A percentile compares a stretch with the other conserved stretches of the same genome.
These are phyloP conservation scores for Camellia granthamiana DNA, from an alignment of 148 eudicot species.

Conservation along the genomic window DNA sequence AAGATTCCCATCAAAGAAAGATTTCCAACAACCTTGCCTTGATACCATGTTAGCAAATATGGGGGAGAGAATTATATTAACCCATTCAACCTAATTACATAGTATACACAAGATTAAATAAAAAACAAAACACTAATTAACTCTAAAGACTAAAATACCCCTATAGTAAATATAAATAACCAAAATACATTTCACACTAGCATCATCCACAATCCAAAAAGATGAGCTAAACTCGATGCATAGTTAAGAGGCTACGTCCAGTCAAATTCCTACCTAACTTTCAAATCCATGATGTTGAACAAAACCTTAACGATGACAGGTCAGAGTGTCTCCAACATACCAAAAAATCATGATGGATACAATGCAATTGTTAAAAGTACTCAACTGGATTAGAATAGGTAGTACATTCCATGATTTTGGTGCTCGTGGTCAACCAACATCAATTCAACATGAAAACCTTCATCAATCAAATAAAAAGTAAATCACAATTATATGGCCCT, in stretches of 20 bases:
- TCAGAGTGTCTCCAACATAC: constrained; percentile 1
- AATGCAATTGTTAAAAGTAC: constrained; percentile 2
- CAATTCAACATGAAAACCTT: too few relatives aligned
- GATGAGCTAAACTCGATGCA: neutral
- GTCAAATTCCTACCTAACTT: neutral
- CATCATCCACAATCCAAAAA: neutral
- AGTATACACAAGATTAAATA: too few relatives aligned
- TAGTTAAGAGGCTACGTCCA: neutral
- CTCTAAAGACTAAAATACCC: too few relatives aligned
- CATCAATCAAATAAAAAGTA: too few relatives aligned
- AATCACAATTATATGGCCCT: too few relatives aligned
- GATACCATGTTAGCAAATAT: too few relatives aligned
- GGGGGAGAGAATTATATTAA: too few relatives aligned
- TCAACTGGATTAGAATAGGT: neutral
- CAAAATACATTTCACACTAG: neutral
- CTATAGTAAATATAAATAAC: too few relatives aligned
- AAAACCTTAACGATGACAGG: neutral
- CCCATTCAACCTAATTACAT: too few relatives aligned
- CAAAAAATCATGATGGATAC: neutral
- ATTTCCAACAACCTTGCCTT: too few relatives aligned
- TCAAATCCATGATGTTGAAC: neutral
- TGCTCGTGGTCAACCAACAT: neutral
- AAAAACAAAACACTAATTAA: too few relatives aligned
- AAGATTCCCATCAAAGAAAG: too few relatives aligned
- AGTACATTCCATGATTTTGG: neutral